phyloP scores from a whole-genome alignment of 202 grass and related monocot genomes.

The Panicum hallii region DNA sequence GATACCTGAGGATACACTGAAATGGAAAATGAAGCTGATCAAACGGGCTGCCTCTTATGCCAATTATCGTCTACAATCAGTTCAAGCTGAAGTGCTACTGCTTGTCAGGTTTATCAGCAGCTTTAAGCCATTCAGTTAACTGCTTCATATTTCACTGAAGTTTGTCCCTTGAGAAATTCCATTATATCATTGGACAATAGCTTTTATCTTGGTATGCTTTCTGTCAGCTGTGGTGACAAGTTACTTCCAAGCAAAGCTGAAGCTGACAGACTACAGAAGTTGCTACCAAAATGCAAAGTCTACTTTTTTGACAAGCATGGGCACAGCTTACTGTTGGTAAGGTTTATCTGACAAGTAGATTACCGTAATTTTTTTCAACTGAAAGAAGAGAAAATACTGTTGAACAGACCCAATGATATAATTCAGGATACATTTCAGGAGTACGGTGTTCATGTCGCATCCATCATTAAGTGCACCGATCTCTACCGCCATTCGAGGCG shows the following conservation, averaged over 20 bases:
- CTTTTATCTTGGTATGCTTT: conserved; percentile 12
- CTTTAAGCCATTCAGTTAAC: conserved; percentile 7
- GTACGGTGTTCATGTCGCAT: conserved; percentile 63
- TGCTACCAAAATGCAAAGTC: conserved; percentile 56
- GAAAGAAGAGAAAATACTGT: neutral
- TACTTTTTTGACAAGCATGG: conserved; percentile 73
- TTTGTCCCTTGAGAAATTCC: neutral
- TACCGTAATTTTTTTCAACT: neutral
- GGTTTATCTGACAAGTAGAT: conserved; percentile 8
- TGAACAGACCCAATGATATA: neutral
- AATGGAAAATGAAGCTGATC: conserved; percentile 66
- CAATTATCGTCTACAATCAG: conserved; percentile 58
- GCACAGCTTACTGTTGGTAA: conserved; percentile 72
- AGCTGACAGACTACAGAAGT: conserved; percentile 63
- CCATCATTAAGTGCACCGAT: conserved; percentile 65
- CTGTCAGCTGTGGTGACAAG: conserved; percentile 58
- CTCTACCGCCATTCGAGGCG: conserved; percentile 61
- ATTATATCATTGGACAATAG: neutral
- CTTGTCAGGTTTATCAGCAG: conserved; percentile 54
- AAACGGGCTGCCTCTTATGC: conserved; percentile 53
- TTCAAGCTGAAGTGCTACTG: conserved; percentile 65
- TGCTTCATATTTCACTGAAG: neutral
- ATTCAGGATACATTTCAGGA: conserved; percentile 52
- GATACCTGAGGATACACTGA: conserved; percentile 62
- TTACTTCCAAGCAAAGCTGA: conserved; percentile 76